Percentiles rank a stretch among this genome's conserved stretches.
These are phyloP conservation scores for Coffea humblotiana DNA, from an alignment of 305 asterid species.

Conservation along the genomic window DNA sequence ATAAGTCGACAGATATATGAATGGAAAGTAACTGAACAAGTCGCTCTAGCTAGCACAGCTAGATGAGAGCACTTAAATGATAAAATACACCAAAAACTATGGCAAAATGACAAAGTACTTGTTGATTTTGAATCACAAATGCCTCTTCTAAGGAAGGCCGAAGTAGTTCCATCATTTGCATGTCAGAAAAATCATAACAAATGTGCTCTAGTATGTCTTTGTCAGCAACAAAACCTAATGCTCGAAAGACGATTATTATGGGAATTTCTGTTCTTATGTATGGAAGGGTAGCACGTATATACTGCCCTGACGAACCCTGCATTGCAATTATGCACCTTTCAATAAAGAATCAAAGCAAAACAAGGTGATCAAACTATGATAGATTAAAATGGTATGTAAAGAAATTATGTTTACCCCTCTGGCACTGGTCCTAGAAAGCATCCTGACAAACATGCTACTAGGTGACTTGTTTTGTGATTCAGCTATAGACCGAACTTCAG, in stretches of 20 bases:
- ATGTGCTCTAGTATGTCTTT: conserved; percentile 35
- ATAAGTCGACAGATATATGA: neutral
- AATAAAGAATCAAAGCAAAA: neutral
- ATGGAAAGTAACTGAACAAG: neutral
- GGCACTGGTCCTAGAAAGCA: conserved; percentile 32
- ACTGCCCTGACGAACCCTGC: conserved; percentile 33
- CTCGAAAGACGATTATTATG: conserved; percentile 28
- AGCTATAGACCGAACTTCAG: conserved; percentile 33
- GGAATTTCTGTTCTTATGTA: conserved; percentile 33
- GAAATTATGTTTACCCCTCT: conserved; percentile 17
- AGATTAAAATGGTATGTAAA: neutral
- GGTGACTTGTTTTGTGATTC: conserved; percentile 33
- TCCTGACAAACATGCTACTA: conserved; percentile 31
- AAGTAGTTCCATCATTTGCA: conserved; percentile 34
- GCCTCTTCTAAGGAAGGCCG: conserved; percentile 38
- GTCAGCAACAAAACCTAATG: conserved; percentile 36
- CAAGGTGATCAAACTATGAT: neutral
- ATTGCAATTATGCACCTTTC: neutral
- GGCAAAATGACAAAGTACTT: conserved; percentile 7
- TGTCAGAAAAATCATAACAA: conserved; percentile 30
- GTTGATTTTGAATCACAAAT: conserved; percentile 35
- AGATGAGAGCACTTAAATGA: neutral
- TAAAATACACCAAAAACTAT: neutral
- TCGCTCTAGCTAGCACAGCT: neutral
- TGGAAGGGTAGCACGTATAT: conserved; percentile 33